Percentiles rank a stretch among this genome's conserved stretches.
Conservation (phyloP, 1,284 basidiomycete species). For the Trichosporon sp. region DNA sequence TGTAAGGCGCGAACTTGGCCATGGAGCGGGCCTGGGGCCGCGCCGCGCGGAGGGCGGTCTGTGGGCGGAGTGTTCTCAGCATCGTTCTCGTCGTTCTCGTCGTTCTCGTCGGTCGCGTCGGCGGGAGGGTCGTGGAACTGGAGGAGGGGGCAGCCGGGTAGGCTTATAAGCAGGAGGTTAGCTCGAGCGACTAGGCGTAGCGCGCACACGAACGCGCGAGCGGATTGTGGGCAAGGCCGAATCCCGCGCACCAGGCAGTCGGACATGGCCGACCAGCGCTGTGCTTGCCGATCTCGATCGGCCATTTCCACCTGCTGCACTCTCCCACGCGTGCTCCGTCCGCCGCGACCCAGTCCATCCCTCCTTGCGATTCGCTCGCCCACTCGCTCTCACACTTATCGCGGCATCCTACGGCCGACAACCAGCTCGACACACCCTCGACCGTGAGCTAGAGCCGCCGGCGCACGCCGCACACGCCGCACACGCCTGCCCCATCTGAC, state of each 20-base stretch:
- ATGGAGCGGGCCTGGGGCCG: background rate
- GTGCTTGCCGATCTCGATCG: background rate
- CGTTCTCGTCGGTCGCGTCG: background rate
- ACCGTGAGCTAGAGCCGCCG: background rate
- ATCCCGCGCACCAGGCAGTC: background rate
- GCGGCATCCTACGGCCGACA: background rate
- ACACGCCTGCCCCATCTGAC: background rate
- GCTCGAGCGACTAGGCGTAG: background rate
- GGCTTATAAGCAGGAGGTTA: background rate
- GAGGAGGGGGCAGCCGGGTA: background rate
- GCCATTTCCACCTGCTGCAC: background rate
- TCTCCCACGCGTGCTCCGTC: background rate
- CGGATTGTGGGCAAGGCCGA: background rate
- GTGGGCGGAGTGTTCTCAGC: background rate
- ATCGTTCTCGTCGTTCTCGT: background rate
- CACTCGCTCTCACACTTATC: background rate
- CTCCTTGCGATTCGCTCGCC: background rate
- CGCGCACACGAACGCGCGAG: background rate
- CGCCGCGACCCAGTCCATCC: background rate
- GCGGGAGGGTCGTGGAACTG: no score
- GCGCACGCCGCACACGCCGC: background rate
- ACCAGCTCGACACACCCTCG: background rate
- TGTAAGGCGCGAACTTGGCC: slow-evolving; percentile 55
- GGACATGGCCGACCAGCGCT: background rate
- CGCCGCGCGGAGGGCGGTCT: background rate